phyloP scores from a whole-genome alignment of 139 green algal species.

The Astrephomene gubernaculifera region DNA sequence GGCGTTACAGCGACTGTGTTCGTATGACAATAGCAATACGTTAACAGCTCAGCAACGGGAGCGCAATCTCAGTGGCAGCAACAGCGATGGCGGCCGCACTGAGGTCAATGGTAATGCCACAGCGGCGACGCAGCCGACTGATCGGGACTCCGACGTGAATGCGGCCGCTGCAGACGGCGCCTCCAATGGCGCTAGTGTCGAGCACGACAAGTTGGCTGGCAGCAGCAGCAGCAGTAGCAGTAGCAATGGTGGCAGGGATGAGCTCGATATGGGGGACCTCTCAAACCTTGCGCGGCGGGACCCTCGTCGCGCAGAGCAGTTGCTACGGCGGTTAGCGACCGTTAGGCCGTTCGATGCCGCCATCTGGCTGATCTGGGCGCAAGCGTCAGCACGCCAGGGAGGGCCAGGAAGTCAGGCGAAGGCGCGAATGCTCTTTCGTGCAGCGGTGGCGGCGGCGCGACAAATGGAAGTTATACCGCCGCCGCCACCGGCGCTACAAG shows the following conservation, averaged over 20 bases:
- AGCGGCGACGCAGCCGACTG: neutral
- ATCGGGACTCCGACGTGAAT: no score
- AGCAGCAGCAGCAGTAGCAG: no score
- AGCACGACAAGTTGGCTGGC: no score
- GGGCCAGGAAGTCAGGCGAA: neutral
- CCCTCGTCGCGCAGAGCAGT: neutral
- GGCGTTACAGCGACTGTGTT: constrained; percentile 44
- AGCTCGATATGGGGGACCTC: neutral
- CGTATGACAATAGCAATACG: no score
- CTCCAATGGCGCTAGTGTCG: no score
- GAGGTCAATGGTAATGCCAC: neutral
- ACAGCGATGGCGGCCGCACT: neutral
- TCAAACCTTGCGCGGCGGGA: neutral
- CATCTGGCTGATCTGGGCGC: constrained; percentile 69
- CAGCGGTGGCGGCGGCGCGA: constrained; percentile 53
- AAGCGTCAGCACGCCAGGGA: constrained; percentile 57
- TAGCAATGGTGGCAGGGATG: no score
- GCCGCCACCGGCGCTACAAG: constrained; percentile 21
- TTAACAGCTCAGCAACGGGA: no score
- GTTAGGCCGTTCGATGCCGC: constrained; percentile 21
- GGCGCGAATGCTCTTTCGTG: constrained; percentile 66
- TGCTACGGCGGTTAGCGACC: constrained; percentile 23
- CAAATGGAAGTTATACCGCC: constrained; percentile 30
- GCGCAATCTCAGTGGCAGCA: no score
- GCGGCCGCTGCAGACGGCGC: no score